Evolutionary conservation across 805 yeast genomes (phyloP).

Genomic region (Ogataea glucozyma): DNA sequence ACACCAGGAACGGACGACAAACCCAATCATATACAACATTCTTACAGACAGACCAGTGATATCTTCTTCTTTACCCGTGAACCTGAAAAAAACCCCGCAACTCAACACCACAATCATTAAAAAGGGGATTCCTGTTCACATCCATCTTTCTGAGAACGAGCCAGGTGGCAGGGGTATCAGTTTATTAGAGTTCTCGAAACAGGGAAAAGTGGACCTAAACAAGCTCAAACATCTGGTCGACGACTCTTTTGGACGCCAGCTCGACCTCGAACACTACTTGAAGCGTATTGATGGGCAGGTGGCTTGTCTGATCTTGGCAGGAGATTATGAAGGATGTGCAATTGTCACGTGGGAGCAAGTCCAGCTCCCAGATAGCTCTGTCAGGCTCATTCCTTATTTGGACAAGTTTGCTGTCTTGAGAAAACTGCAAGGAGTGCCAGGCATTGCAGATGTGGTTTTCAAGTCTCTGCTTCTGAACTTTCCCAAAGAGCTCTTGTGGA

Average conservation of each 20-base stretch:
- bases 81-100: conserved; percentile 54
- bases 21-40: conserved; percentile 87
- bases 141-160: conserved; percentile 34
- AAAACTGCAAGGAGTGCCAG: conserved; percentile 83
- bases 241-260: conserved; percentile 70
- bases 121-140: conserved; percentile 65
- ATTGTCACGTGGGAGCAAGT: conserved; percentile 78
- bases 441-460: conserved; percentile 91
- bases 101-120: conserved; percentile 78
- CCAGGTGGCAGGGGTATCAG: conserved; percentile 39
- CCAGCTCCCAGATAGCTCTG: not conserved
- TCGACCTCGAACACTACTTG: conserved; percentile 70
- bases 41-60: conserved; percentile 89
- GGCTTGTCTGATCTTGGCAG: conserved; percentile 81
- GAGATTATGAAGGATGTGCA: conserved; percentile 95
- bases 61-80: conserved; percentile 85
- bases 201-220: conserved; percentile 48
- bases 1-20: conserved; percentile 42
- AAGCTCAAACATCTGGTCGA: conserved; percentile 66
- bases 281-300: conserved; percentile 61
- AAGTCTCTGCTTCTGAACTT: conserved; percentile 71
- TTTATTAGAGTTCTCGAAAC: conserved; percentile 39
- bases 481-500: conserved; percentile 80
- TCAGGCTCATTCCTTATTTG: conserved; percentile 62
- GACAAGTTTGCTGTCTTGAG: conserved; percentile 93